phyloP scores from a whole-genome alignment of 805 yeast genomes.

The Candida boidinii region DNA sequence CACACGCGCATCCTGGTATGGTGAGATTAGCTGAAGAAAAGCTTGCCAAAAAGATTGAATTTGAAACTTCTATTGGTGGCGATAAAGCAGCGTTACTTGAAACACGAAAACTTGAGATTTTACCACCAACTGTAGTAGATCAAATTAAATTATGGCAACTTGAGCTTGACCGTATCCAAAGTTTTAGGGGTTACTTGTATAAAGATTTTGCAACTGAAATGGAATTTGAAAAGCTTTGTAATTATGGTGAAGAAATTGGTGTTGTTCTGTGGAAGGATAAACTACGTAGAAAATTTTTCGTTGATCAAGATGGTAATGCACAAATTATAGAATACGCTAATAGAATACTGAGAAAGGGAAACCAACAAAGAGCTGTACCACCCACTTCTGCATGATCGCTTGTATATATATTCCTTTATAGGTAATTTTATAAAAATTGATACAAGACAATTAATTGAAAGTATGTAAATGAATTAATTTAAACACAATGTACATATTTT shows the following conservation, averaged over 20 bases:
- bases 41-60: constrained; percentile 57
- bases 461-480: too few relatives aligned
- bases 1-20: constrained; percentile 95
- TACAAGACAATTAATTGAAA: too few relatives aligned
- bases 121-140: constrained; percentile 96
- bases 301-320: constrained; percentile 75
- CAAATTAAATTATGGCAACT: constrained; percentile 95
- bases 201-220: constrained; percentile 72
- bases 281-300: constrained; percentile 65
- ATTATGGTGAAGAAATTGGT: constrained; percentile 86
- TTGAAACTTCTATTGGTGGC: constrained; percentile 41
- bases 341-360: constrained; percentile 35
- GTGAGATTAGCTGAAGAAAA: constrained; percentile 61
- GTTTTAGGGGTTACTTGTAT: constrained; percentile 80
- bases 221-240: constrained; percentile 65
- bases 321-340: constrained; percentile 91
- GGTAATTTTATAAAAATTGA: neutral
- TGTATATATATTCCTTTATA: too few relatives aligned
- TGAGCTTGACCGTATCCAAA: constrained; percentile 85
- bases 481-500: too few relatives aligned
- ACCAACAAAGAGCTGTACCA: neutral
- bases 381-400: neutral
- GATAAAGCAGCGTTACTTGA: constrained; percentile 24
- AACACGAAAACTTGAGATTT: constrained; percentile 37
- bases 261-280: constrained; percentile 84